Conservation (phyloP, 805 yeast genomes). For the Candida anglica region DNA sequence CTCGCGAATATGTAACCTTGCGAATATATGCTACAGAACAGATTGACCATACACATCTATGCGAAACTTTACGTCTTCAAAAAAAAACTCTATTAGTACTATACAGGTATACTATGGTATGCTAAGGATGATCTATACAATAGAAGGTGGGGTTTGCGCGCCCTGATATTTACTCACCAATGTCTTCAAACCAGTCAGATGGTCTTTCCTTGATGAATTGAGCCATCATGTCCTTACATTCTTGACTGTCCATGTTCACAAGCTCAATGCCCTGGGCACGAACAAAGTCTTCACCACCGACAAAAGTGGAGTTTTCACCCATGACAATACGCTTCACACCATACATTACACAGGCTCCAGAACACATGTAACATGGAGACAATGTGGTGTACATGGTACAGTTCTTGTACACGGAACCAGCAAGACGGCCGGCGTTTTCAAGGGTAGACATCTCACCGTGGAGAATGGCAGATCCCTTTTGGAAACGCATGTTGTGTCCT, state of each 20-base stretch:
- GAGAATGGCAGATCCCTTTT: conserved; percentile 74
- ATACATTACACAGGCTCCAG: conserved; percentile 88
- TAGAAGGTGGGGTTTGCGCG: no score
- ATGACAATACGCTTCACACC: conserved; percentile 83
- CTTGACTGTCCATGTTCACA: conserved; percentile 53
- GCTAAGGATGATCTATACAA: no score
- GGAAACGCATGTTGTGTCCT: conserved; percentile 90
- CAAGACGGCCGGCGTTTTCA: conserved; percentile 87
- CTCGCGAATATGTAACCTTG: no score
- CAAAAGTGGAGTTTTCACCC: conserved; percentile 82
- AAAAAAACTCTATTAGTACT: no score
- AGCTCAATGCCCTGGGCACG: conserved; percentile 65
- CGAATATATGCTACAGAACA: no score
- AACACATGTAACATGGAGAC: conserved; percentile 94
- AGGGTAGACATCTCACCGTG: conserved; percentile 92
- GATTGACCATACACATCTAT: no score
- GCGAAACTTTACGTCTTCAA: no score
- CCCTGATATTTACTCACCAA: conserved; percentile 52
- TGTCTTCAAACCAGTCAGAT: conserved; percentile 79
- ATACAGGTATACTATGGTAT: no score
- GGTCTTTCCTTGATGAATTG: conserved; percentile 76
- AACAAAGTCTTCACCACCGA: conserved; percentile 81
- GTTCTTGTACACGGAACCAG: conserved; percentile 71
- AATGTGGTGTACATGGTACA: conserved; percentile 91
- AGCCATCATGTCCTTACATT: conserved; percentile 70